These are phyloP conservation scores for Ceriops tagal DNA, from an alignment of 345 rosid species.

Conservation along the genomic window DNA sequence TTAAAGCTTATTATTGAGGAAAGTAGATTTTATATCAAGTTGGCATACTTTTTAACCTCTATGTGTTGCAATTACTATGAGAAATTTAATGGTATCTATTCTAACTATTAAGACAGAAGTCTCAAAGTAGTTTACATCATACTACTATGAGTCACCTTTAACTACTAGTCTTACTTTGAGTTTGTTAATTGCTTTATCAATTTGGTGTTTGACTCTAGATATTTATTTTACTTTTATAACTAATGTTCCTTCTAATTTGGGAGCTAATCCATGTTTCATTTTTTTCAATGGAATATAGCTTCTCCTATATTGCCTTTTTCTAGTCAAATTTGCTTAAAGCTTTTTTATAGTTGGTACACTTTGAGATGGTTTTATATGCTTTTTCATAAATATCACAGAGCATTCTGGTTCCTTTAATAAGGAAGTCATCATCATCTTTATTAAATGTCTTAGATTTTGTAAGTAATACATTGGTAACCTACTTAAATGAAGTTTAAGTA, in stretches of 20 bases:
- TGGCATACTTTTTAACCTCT: background rate
- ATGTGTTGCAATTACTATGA: background rate
- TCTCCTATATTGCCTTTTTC: too few relatives aligned
- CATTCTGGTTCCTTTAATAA: too few relatives aligned
- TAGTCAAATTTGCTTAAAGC: too few relatives aligned
- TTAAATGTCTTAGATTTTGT: fast-evolving
- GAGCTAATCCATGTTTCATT: too few relatives aligned
- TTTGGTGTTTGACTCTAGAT: background rate
- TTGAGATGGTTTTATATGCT: too few relatives aligned
- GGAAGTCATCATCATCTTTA: too few relatives aligned
- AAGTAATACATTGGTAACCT: fast-evolving
- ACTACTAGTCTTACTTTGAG: background rate
- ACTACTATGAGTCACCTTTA: background rate
- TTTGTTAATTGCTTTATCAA: background rate
- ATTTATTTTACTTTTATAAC: background rate
- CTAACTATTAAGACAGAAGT: background rate
- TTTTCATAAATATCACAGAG: too few relatives aligned
- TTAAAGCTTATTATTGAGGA: too few relatives aligned
- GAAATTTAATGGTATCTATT: background rate
- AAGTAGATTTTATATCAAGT: background rate
- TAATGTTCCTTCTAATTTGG: too few relatives aligned
- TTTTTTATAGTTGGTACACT: too few relatives aligned
- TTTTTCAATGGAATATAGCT: too few relatives aligned
- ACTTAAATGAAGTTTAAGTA: too few relatives aligned
- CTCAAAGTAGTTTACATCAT: background rate